These are phyloP conservation scores for Penicillium antarcticum DNA, from an alignment of 495 filamentous ascomycete genomes.

Conservation along the genomic window DNA sequence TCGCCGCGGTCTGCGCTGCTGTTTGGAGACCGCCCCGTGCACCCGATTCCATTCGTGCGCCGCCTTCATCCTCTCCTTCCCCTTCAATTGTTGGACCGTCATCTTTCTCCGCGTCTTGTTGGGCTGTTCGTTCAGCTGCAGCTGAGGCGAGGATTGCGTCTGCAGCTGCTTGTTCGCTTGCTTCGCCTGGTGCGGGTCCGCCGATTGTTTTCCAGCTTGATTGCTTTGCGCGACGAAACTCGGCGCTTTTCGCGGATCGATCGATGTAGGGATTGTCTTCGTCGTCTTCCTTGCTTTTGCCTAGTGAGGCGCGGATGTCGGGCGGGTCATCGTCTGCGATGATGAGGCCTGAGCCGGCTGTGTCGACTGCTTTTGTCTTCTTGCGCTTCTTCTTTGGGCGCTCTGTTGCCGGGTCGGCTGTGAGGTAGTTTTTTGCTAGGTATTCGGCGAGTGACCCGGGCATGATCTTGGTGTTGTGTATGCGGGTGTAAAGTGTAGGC, in stretches of 20 bases:
- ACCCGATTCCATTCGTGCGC: constrained; percentile 72
- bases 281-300: constrained; percentile 40
- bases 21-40: constrained; percentile 83
- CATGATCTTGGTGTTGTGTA: constrained; percentile 7
- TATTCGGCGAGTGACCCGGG: constrained; percentile 70
- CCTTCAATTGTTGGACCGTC: constrained; percentile 39
- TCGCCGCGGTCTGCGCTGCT: constrained; percentile 68
- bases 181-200: constrained; percentile 29
- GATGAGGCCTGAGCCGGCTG: constrained; percentile 60
- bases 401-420: constrained; percentile 57
- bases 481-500: not conserved
- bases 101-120: constrained; percentile 41
- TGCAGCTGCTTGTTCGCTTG: constrained; percentile 60
- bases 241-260: constrained; percentile 49
- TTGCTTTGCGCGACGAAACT: constrained; percentile 77
- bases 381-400: constrained; percentile 74
- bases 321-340: constrained; percentile 89
- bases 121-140: constrained; percentile 56
- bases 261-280: constrained; percentile 44
- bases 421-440: constrained; percentile 92
- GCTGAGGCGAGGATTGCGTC: constrained; percentile 81
- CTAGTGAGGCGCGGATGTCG: constrained; percentile 55
- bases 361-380: constrained; percentile 70
- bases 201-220: constrained; percentile 74
- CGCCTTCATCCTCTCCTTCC: constrained; percentile 17